A percentile compares a stretch with the other conserved stretches of the same genome.
Conservation (phyloP, 495 filamentous ascomycete genomes). For the Amniculicola lignicola region DNA sequence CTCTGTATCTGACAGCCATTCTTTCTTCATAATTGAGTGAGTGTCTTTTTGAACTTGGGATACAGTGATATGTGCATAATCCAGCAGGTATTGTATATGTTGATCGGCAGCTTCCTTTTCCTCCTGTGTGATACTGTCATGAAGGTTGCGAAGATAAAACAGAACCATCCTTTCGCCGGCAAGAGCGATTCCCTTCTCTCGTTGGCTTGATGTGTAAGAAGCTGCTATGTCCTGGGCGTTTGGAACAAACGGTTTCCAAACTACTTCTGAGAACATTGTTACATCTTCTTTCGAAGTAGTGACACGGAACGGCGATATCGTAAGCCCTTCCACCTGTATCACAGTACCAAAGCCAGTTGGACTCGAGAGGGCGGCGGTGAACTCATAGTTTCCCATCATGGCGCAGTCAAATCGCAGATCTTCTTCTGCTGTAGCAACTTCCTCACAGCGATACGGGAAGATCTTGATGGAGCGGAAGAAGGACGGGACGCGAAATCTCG, state of each 20-base stretch:
- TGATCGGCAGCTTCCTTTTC: background rate
- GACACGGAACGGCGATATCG: background rate
- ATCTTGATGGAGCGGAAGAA: slow-evolving; percentile 3
- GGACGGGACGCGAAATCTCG: background rate
- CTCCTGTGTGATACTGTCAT: background rate
- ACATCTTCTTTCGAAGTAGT: background rate
- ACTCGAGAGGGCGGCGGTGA: background rate
- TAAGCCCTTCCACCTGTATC: slow-evolving; percentile 5
- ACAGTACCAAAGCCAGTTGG: background rate
- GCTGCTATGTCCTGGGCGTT: background rate
- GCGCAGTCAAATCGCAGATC: background rate
- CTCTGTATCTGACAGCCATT: slow-evolving; percentile 5
- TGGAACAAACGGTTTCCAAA: background rate
- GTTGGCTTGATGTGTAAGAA: background rate
- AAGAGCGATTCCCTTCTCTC: background rate
- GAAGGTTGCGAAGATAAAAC: slow-evolving; percentile 10
- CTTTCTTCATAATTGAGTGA: no score
- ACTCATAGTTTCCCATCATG: background rate
- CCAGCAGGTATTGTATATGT: background rate
- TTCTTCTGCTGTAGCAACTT: background rate
- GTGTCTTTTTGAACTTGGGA: no score
- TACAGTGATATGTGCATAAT: no score
- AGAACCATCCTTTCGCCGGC: background rate
- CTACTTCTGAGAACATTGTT: slow-evolving; percentile 2
- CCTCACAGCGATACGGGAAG: background rate